Conservation (phyloP, 176 grass and related monocot species). For the Carex cristatella region DNA sequence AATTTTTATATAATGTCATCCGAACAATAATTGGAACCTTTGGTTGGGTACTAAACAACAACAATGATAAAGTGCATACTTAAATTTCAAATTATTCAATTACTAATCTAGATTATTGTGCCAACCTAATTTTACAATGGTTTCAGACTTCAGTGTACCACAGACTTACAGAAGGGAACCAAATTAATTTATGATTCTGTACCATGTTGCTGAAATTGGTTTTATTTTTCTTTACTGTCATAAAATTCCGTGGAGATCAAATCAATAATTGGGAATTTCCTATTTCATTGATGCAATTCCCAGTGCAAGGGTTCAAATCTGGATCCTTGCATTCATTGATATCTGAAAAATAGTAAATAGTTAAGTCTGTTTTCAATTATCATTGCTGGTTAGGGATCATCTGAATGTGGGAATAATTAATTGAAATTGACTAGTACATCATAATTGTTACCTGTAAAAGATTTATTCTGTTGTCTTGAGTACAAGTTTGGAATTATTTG, state of each 20-base stretch:
- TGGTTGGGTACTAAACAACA: background rate
- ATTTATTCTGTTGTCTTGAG: too few species aligned
- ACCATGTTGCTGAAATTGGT: background rate
- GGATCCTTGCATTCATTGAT: background rate
- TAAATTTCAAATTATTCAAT: background rate
- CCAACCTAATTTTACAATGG: too few species aligned
- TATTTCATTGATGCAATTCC: background rate
- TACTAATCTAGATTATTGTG: too few species aligned
- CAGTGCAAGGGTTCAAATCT: background rate
- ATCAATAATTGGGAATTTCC: background rate
- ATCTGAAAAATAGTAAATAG: background rate
- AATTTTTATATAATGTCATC: background rate
- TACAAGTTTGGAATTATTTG: too few species aligned
- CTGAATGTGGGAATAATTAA: background rate
- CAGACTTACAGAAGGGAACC: background rate
- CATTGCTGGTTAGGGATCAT: too few species aligned
- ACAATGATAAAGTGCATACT: background rate
- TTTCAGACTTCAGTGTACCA: too few species aligned
- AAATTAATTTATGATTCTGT: background rate
- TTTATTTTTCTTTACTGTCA: background rate
- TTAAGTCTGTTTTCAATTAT: background rate
- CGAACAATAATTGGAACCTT: background rate
- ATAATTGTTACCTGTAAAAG: too few species aligned
- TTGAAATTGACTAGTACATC: too few species aligned
- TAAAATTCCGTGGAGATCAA: background rate